Percentiles rank a stretch among this genome's conserved stretches.
Evolutionary conservation across 352 stramenopile genomes (phyloP).

Genomic region (Phytophthora idaei): DNA sequence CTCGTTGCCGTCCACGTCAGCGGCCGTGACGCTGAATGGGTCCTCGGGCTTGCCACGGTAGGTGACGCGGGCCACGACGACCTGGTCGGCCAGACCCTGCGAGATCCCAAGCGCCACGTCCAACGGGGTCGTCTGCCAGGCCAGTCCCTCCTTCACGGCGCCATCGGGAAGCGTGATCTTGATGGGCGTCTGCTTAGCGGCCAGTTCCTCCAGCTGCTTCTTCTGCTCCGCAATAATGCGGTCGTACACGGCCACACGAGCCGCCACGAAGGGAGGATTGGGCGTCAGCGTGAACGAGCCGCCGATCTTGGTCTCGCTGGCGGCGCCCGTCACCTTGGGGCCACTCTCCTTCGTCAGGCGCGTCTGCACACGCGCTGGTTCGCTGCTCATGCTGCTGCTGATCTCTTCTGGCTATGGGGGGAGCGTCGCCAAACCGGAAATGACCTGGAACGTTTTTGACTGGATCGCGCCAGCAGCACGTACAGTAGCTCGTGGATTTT

Average conservation of each 20-base stretch:
- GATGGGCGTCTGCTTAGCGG: slow-evolving; percentile 92
- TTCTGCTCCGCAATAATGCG: slow-evolving; percentile 76
- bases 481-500: background rate
- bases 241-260: slow-evolving; percentile 89
- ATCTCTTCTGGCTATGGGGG: slow-evolving; percentile 6
- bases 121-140: slow-evolving; percentile 96
- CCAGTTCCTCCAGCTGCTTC: slow-evolving; percentile 68
- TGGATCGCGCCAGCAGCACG: slow-evolving; percentile 10
- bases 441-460: slow-evolving; percentile 9
- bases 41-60: slow-evolving; percentile 74
- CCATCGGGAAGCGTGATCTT: slow-evolving; percentile 98
- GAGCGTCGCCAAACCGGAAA: slow-evolving; percentile 17
- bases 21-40: slow-evolving; percentile 81
- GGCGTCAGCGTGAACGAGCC: slow-evolving; percentile 77
- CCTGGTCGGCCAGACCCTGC: slow-evolving; percentile 93
- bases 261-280: slow-evolving; percentile 85
- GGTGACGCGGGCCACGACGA: slow-evolving; percentile 94
- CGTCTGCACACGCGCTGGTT: slow-evolving; percentile 71
- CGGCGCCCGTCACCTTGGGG: slow-evolving; percentile 56
- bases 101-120: slow-evolving; percentile 96
- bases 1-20: slow-evolving; percentile 90
- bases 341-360: slow-evolving; percentile 81
- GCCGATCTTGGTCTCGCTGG: slow-evolving; percentile 77
- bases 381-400: slow-evolving; percentile 25
- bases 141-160: slow-evolving; percentile 89